Evolutionary conservation across 192 early-diverging fungal genomes (phyloP).

Genomic region (Mortierella antarctica): DNA sequence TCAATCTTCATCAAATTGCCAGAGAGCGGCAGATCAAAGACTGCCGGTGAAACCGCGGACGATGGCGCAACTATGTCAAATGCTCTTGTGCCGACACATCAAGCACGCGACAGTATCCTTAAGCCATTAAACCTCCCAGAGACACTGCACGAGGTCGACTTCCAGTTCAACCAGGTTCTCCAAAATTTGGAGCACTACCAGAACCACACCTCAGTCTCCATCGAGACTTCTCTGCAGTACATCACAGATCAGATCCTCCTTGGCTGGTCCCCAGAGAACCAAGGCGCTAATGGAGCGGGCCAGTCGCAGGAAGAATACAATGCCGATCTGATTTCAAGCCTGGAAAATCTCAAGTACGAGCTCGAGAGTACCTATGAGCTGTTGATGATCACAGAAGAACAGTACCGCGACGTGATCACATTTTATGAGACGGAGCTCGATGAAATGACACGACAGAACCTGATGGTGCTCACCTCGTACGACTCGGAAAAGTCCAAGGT

Average conservation of each 20-base stretch:
- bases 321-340: slow-evolving; percentile 36
- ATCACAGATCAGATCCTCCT: slow-evolving; percentile 60
- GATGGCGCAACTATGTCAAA: slow-evolving; percentile 1
- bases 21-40: slow-evolving; percentile 28
- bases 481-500: slow-evolving; percentile 55
- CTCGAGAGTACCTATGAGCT: slow-evolving; percentile 61
- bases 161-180: slow-evolving; percentile 62
- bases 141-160: slow-evolving; percentile 52
- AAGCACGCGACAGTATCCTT: slow-evolving; percentile 41
- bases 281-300: slow-evolving; percentile 31
- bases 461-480: slow-evolving; percentile 45
- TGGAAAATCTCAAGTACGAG: slow-evolving; percentile 54
- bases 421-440: slow-evolving; percentile 52
- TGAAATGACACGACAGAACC: slow-evolving; percentile 49
- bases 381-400: slow-evolving; percentile 58
- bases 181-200: slow-evolving; percentile 60
- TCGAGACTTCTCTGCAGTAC: slow-evolving; percentile 55
- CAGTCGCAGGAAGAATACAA: slow-evolving; percentile 47
- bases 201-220: slow-evolving; percentile 58
- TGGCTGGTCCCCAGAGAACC: slow-evolving; percentile 30
- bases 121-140: slow-evolving; percentile 53
- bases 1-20: not conserved
- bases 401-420: slow-evolving; percentile 49
- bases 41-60: slow-evolving; percentile 4
- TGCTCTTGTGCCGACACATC: slow-evolving; percentile 22